Base-by-base conservation (phyloP, 192 early-diverging fungal genomes). In the Linderina pennispora region DNA sequence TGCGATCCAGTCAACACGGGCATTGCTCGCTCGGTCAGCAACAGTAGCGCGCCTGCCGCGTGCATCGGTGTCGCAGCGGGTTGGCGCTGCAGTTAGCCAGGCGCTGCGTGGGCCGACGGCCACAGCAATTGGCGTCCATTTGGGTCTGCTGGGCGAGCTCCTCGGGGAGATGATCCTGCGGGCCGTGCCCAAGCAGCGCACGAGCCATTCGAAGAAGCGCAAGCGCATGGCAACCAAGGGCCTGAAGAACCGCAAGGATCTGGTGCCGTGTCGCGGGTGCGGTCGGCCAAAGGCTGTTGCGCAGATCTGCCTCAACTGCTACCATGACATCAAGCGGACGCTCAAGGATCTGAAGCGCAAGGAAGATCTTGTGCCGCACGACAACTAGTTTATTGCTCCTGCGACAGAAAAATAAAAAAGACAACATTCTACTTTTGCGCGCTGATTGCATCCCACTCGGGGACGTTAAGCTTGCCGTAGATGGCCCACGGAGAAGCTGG, bases 161-260 rank as follows among this genome's bases (percentile, higher is more conserved):
- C 50, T 85, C 3, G 43, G 50, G 14, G 78, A 80, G 13, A 70
- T 80, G 36, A 73, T 90, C 31, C 58, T 92, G 39, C 81, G 77
- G 64, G 89, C 92, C 1, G 92, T 88, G 22, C 92, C 92, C 8
- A 95, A 95, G 74, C 89, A 89, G 71, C 85, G 87, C 62, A 95
- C 92, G 0, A 91, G 90, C 18, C 92, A 95, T 51, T 75, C 85
- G 24, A 92, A 88, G 59, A 91, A 92, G 73, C 84, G 87, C 56
- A 89, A 85, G 84, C 77, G 87, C 48, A 79, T 81, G 42, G 74
- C 84, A 10, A 86, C 80, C 58, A 89, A 89, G 55, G 83, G 84
- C 40, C 58, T 89, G 35, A 80, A 81, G 75, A 80, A 75, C 49
- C 71, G 80, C 21, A 58, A 79, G 19, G 83, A 91, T 53, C 79